These are phyloP conservation scores for Suillus plorans DNA, from an alignment of 768 basidiomycete genomes.

Conservation along the genomic window DNA sequence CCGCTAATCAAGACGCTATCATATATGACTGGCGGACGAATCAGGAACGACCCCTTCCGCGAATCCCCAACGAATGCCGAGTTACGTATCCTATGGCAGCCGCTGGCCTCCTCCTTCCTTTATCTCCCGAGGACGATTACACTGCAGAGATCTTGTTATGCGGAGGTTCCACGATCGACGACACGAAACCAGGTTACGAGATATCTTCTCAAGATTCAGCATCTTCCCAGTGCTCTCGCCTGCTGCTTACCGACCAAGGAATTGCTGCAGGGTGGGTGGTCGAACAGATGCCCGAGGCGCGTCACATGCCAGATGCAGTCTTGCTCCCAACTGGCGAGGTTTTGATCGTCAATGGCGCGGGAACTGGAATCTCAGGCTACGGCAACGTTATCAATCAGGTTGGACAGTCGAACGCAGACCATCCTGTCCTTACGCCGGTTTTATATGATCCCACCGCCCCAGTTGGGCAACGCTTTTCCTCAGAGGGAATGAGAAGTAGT, in stretches of 20 bases:
- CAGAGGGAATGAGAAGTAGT: slow-evolving; percentile 58
- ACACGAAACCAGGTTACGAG: slow-evolving; percentile 54
- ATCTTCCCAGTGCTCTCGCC: slow-evolving; percentile 69
- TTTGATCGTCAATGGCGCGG: slow-evolving; percentile 75
- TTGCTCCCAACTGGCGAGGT: slow-evolving; percentile 76
- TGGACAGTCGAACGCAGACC: slow-evolving; percentile 76
- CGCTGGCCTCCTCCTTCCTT: slow-evolving; percentile 69
- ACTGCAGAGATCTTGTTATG: slow-evolving; percentile 72
- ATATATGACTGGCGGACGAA: slow-evolving; percentile 75
- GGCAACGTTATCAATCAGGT: slow-evolving; percentile 69
- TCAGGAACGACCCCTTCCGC: slow-evolving; percentile 59
- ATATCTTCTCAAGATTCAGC: slow-evolving; percentile 75
- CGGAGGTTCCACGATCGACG: slow-evolving; percentile 70
- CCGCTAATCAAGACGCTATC: slow-evolving; percentile 77
- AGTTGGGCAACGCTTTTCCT: slow-evolving; percentile 57
- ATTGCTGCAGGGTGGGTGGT: slow-evolving; percentile 71
- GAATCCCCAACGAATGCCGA: slow-evolving; percentile 73
- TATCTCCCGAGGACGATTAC: slow-evolving; percentile 61
- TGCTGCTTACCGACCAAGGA: slow-evolving; percentile 62
- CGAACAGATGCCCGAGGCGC: slow-evolving; percentile 71
- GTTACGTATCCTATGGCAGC: slow-evolving; percentile 85
- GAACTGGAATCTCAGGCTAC: slow-evolving; percentile 73
- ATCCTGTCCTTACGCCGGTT: slow-evolving; percentile 66
- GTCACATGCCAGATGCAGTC: slow-evolving; percentile 80
- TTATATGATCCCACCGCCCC: slow-evolving; percentile 64